Conservation (phyloP, 257 asterid species). For the Leptodermis oblonga region DNA sequence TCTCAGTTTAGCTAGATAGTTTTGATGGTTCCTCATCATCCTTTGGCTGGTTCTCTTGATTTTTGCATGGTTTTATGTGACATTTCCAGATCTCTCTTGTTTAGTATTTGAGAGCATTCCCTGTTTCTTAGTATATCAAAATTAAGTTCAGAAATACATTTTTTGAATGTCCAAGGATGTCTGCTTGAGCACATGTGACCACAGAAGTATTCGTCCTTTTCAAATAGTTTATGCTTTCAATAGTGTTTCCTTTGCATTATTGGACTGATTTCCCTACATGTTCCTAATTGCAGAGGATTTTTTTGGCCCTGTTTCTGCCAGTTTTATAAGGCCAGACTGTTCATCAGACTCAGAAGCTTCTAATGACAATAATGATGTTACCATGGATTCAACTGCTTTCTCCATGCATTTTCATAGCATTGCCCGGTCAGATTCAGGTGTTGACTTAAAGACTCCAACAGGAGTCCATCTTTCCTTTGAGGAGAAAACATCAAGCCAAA, state of each 20-base stretch:
- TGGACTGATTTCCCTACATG: conserved; percentile 4
- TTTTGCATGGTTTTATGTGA: not conserved
- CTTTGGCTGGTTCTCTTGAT: not conserved
- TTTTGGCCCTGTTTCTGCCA: conserved; percentile 94
- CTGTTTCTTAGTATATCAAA: not conserved
- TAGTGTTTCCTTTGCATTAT: not conserved
- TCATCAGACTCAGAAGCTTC: conserved; percentile 81
- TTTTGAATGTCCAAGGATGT: not conserved
- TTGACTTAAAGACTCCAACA: conserved; percentile 73
- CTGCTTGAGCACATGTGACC: not conserved
- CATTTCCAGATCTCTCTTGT: not conserved
- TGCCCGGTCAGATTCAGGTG: conserved; percentile 79
- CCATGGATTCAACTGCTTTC: conserved; percentile 97
- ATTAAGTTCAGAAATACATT: not conserved
- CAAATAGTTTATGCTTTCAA: not conserved
- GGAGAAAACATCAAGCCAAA: conserved; percentile 63
- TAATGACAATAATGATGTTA: conserved; percentile 71
- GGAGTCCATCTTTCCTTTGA: conserved; percentile 49
- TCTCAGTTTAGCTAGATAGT: not conserved
- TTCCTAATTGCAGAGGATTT: conserved; percentile 64
- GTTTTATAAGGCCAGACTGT: conserved; percentile 76
- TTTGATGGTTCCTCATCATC: not conserved
- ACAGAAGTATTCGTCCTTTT: not conserved
- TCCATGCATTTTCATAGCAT: conserved; percentile 94
- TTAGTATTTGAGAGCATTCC: not conserved